Base-by-base conservation (phyloP, 495 filamentous ascomycete species). In the Hamigera avellanea region DNA sequence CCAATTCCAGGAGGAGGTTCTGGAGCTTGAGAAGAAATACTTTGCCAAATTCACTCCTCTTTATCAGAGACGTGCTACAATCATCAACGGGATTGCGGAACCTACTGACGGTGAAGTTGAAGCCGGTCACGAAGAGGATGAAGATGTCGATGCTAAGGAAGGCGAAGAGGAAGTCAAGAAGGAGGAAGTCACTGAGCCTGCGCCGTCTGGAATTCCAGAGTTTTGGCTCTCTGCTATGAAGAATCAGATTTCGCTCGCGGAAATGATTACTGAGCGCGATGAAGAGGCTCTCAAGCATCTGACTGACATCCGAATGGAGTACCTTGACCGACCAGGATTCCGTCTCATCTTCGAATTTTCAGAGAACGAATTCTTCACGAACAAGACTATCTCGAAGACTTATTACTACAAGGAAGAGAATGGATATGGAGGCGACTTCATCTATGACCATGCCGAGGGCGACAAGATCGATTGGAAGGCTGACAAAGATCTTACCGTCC, bases 171-270 rank as follows among this genome's bases (percentile, higher is more conserved):
- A 73, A 43, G 64, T 76, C 36, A 64, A 75, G 43, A 50, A 64
- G 32, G 58, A 62, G 13, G 61, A 63, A 33, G 50, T 49, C n/a
- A 50, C 64, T 18, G 69, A 72, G 38, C 67, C 75, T 38, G 56
- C 73, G 36, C 67, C 75, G 31, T 64, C 68, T 43, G 88, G 88
- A 49, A 94, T 96, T 43, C 93, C 93, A 23, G 93, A 99, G 61
- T 99, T 99, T 72, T 99, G 93, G 93, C 72, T 99, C 18, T 95
- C 89, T 41, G 86, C 93, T 43, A 96, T 99, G 91, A 99, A 99
- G 73, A 99, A 96, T 67, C 86, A 95, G 55, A 75, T 89, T 52
- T 88, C 86, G 7, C 73, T 99, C 31, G 86, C 88, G 23, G 93
- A 96, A 64, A 89, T 95, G 76, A 95, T 99, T 57, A 96, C 88